Conservation (phyloP, 805 yeast genomes). For the Kodamaea hsintzibuensis region DNA sequence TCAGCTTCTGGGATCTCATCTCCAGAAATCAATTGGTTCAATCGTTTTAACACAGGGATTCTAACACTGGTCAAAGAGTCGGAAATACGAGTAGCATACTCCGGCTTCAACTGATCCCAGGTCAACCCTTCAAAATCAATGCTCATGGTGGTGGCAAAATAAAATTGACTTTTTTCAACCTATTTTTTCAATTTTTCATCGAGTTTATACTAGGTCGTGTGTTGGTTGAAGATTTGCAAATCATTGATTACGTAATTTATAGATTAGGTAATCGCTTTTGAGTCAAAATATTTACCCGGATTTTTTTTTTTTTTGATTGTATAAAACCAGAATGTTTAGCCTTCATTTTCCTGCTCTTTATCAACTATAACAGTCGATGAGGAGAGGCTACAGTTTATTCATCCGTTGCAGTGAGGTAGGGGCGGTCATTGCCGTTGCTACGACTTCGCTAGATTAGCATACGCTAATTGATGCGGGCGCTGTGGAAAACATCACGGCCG, state of each 20-base stretch:
- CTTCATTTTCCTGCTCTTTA: slow-evolving; percentile 22
- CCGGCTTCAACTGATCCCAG: slow-evolving; percentile 27
- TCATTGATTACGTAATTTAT: too few relatives aligned
- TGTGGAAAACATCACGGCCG: slow-evolving; percentile 55
- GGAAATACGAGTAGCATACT: slow-evolving; percentile 21
- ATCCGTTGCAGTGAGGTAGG: slow-evolving; percentile 36
- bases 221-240: background rate
- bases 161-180: background rate
- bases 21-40: slow-evolving; percentile 17
- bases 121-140: slow-evolving; percentile 10
- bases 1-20: slow-evolving; percentile 20
- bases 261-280: too few relatives aligned
- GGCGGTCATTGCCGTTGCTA: too few relatives aligned
- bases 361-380: slow-evolving; percentile 64
- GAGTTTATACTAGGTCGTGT: background rate
- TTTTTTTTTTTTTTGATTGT: too few relatives aligned
- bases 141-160: slow-evolving; percentile 1
- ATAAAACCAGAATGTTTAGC: background rate
- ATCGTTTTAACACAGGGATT: slow-evolving; percentile 31
- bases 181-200: background rate
- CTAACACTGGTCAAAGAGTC: slow-evolving; percentile 40
- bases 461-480: slow-evolving; percentile 37
- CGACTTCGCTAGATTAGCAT: slow-evolving; percentile 13
- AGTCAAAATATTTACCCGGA: too few relatives aligned
- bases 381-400: slow-evolving; percentile 42